Percentiles rank a stretch among this genome's conserved stretches.
Conservation (phyloP, 352 stramenopile species). For the Globisporangium alternatum region DNA sequence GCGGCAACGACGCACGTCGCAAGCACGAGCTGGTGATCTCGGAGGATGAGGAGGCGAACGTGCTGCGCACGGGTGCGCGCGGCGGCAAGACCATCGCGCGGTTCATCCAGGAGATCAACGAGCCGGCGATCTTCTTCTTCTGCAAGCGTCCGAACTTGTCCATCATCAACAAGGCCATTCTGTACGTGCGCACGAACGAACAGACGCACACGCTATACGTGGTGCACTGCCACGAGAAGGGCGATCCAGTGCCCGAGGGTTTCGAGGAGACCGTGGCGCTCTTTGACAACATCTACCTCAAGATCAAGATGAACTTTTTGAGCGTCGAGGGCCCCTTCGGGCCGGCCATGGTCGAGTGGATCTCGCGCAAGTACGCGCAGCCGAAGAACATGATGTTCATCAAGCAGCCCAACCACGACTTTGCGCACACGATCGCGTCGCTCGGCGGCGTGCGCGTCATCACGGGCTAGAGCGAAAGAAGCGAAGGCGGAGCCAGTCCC, state of each 20-base stretch:
- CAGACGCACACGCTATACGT: constrained; percentile 91
- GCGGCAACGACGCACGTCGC: constrained; percentile 20
- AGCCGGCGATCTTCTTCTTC: constrained; percentile 93
- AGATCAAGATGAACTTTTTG: constrained; percentile 93
- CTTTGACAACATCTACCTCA: constrained; percentile 94
- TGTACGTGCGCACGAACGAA: constrained; percentile 94
- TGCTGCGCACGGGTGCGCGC: constrained; percentile 68
- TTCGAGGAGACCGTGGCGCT: constrained; percentile 88
- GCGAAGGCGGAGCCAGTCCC: neutral
- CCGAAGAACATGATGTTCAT: constrained; percentile 97
- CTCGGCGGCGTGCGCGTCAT: constrained; percentile 92
- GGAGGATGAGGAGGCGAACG: constrained; percentile 45
- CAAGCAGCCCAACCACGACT: constrained; percentile 93
- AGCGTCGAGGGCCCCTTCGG: constrained; percentile 85
- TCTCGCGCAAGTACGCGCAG: constrained; percentile 86
- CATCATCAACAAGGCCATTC: constrained; percentile 94
- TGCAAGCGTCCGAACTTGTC: constrained; percentile 91
- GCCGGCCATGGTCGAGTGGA: constrained; percentile 90
- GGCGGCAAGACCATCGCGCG: constrained; percentile 84
- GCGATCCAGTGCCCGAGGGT: constrained; percentile 49
- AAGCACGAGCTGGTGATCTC: constrained; percentile 24
- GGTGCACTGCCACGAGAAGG: constrained; percentile 85
- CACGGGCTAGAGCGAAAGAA: constrained; percentile 51
- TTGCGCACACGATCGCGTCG: constrained; percentile 90
- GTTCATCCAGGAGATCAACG: constrained; percentile 83